phyloP scores from a whole-genome alignment of 2,329 filamentous ascomycete genomes.

The Fusarium sp. region DNA sequence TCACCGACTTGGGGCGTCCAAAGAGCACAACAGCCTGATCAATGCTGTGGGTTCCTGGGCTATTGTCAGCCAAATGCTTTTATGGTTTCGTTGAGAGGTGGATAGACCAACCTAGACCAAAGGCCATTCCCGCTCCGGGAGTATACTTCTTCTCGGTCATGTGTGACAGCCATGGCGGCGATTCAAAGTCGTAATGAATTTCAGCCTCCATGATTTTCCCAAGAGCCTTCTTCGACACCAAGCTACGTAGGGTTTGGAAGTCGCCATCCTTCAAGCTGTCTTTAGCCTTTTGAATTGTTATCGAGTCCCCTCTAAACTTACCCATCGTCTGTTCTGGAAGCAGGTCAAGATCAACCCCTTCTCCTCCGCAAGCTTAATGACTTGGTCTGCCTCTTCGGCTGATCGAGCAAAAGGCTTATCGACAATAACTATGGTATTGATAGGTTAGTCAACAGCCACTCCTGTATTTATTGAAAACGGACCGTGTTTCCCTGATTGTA shows the following conservation, averaged over 20 bases:
- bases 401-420: slow-evolving; percentile 38
- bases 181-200: slow-evolving; percentile 68
- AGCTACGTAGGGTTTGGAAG: slow-evolving; percentile 29
- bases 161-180: slow-evolving; percentile 49
- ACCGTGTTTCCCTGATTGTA: slow-evolving; percentile 36
- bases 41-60: slow-evolving; percentile 34
- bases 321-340: slow-evolving; percentile 39
- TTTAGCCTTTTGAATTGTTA: background rate
- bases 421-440: slow-evolving; percentile 24
- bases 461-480: background rate
- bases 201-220: slow-evolving; percentile 71
- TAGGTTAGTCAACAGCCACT: background rate
- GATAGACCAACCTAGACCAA: slow-evolving; percentile 49
- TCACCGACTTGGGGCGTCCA: slow-evolving; percentile 30
- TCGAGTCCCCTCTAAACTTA: background rate
- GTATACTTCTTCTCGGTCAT: slow-evolving; percentile 47
- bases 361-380: slow-evolving; percentile 30
- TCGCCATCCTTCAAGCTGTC: slow-evolving; percentile 29
- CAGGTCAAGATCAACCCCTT: slow-evolving; percentile 35
- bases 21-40: slow-evolving; percentile 35
- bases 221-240: slow-evolving; percentile 21
- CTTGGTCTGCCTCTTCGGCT: slow-evolving; percentile 28
- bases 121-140: slow-evolving; percentile 53
- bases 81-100: background rate
- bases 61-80: background rate